phyloP scores from a whole-genome alignment of 129 eudicot genomes.

The Helichrysum umbraculigerum region DNA sequence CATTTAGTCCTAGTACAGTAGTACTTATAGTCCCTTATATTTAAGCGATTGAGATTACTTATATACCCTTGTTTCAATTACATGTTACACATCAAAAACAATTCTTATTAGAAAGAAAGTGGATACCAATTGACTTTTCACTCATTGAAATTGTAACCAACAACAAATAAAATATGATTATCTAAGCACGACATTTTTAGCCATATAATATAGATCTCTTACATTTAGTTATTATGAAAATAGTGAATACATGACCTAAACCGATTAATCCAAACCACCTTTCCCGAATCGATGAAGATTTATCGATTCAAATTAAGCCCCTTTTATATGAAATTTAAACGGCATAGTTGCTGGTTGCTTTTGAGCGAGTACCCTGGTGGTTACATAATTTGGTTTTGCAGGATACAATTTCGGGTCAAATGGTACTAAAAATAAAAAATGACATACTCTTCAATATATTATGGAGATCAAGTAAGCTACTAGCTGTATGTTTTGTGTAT shows the following conservation, averaged over 20 bases:
- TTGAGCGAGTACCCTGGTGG: too few relatives aligned
- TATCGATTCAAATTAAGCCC: too few relatives aligned
- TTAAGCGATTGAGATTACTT: not conserved
- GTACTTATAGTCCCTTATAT: not conserved
- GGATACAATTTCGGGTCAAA: constrained; percentile 2
- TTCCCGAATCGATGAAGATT: too few relatives aligned
- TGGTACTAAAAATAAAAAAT: not conserved
- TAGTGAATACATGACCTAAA: too few relatives aligned
- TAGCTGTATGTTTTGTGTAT: not conserved
- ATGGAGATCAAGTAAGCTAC: not conserved
- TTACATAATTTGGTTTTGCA: not conserved
- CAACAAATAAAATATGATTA: too few relatives aligned
- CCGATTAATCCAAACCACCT: too few relatives aligned
- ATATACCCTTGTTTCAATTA: not conserved
- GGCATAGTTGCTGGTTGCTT: too few relatives aligned
- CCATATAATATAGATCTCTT: not conserved
- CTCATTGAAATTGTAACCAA: too few relatives aligned
- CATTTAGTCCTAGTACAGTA: not conserved
- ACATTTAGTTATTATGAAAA: too few relatives aligned
- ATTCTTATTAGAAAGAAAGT: not conserved
- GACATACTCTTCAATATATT: not conserved
- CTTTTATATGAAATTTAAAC: too few relatives aligned
- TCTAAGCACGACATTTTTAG: too few relatives aligned
- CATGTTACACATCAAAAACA: not conserved
- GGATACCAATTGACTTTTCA: too few relatives aligned